A percentile compares a stretch with the other conserved stretches of the same genome.
Evolutionary conservation across 805 yeast species (phyloP).

Genomic region (Nakazawaea sp.): DNA sequence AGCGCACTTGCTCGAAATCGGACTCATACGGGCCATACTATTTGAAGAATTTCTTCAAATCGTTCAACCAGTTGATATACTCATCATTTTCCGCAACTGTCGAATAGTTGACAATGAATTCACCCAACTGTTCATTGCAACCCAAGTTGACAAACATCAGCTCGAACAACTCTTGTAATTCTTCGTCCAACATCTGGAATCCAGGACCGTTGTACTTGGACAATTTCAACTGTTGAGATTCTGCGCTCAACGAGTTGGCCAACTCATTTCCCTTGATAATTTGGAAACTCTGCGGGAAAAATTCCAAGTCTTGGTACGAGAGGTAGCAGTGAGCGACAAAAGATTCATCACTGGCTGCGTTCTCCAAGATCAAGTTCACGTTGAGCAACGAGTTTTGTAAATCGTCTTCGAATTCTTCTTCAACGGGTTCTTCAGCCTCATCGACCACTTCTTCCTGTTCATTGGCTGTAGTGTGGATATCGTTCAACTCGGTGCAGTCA

Average conservation of each 20-base stretch:
- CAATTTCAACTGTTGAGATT: slow-evolving; percentile 18
- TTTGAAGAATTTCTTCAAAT: slow-evolving; percentile 12
- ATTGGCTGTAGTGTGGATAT: slow-evolving; percentile 2
- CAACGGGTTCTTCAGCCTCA: not conserved
- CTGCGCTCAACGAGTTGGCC: slow-evolving; percentile 10
- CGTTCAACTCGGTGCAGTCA: slow-evolving; percentile 11
- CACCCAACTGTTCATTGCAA: slow-evolving; percentile 33
- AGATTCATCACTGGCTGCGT: slow-evolving; percentile 3
- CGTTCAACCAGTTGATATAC: slow-evolving; percentile 34
- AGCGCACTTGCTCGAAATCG: no score
- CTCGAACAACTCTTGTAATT: slow-evolving; percentile 36
- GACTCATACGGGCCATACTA: no score
- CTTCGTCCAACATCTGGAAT: slow-evolving; percentile 38
- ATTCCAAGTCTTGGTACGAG: slow-evolving; percentile 4
- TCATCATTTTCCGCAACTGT: slow-evolving; percentile 38
- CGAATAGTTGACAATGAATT: slow-evolving; percentile 32
- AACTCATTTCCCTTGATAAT: slow-evolving; percentile 8
- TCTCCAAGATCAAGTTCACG: slow-evolving; percentile 11
- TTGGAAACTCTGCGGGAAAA: slow-evolving; percentile 9
- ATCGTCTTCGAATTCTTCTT: slow-evolving; percentile 2
- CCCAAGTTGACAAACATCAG: slow-evolving; percentile 32
- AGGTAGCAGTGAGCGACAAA: slow-evolving; percentile 11
- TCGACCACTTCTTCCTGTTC: slow-evolving; percentile 1
- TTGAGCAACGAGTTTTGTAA: slow-evolving; percentile 9
- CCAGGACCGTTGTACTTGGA: slow-evolving; percentile 39